phyloP scores from a whole-genome alignment of 352 stramenopile genomes.

The Pythium oligandrum region DNA sequence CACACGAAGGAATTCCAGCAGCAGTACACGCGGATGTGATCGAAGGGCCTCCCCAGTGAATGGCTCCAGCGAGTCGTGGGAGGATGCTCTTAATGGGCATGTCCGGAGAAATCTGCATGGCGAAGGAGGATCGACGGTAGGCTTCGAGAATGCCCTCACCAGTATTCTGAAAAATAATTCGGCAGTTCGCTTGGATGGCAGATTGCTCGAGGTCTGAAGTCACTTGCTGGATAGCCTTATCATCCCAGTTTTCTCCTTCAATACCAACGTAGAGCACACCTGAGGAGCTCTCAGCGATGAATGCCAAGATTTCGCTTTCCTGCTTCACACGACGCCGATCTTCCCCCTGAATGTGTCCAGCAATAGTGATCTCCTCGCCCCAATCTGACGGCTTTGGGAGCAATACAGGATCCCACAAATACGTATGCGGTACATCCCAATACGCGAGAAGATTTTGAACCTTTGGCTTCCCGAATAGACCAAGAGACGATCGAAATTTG shows the following conservation, averaged over 20 bases:
- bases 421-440: conserved; percentile 66
- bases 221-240: conserved; percentile 28
- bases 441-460: conserved; percentile 31
- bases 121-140: conserved; percentile 25
- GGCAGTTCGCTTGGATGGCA: conserved; percentile 27
- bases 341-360: conserved; percentile 38
- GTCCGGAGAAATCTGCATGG: conserved; percentile 44
- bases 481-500: conserved; percentile 48
- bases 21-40: conserved; percentile 46
- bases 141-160: conserved; percentile 25
- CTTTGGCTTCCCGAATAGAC: conserved; percentile 36
- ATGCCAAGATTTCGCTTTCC: conserved; percentile 13
- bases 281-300: conserved; percentile 21
- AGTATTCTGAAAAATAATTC: conserved; percentile 56
- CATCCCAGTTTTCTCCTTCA: conserved; percentile 41
- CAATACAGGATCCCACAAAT: conserved; percentile 60
- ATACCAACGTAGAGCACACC: conserved; percentile 51
- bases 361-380: conserved; percentile 45
- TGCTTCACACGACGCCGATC: conserved; percentile 3
- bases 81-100: conserved; percentile 37
- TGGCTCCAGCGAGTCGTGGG: conserved; percentile 23
- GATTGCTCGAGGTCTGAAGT: conserved; percentile 37
- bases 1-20: conserved; percentile 42
- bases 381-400: conserved; percentile 63
- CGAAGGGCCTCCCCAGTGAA: conserved; percentile 58